Base-by-base conservation (phyloP, 768 basidiomycete species). In the Antrodiella citrinella region DNA sequence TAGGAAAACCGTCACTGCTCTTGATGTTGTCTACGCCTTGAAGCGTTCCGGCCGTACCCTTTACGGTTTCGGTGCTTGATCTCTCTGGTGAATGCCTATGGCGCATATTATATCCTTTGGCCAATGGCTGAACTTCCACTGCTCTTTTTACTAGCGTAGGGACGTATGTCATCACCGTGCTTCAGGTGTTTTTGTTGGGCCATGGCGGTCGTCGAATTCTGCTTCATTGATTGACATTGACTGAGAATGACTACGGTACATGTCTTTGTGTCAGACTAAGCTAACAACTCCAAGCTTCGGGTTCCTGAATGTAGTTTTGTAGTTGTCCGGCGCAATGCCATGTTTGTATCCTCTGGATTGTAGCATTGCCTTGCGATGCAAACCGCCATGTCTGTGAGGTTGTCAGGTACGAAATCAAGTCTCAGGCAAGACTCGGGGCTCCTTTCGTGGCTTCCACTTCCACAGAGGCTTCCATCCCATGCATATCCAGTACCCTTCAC, bases 401-500 rank as follows among this genome's bases (percentile, higher is more conserved):
- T n/a, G n/a, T n/a, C n/a, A n/a, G n/a, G n/a, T n/a, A n/a, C n/a
- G n/a, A n/a, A n/a, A n/a, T n/a, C n/a, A n/a, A n/a, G n/a, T n/a
- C n/a, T n/a, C n/a, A n/a, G n/a, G n/a, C n/a, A n/a, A n/a, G n/a
- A n/a, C n/a, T n/a, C n/a, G n/a, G n/a, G n/a, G n/a, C n/a, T n/a
- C n/a, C n/a, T n/a, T n/a, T n/a, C n/a, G n/a, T n/a, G n/a, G n/a
- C n/a, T n/a, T n/a, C n/a, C n/a, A n/a, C n/a, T n/a, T n/a, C n/a
- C n/a, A n/a, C 30, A 7, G n/a, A 9, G 41, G 41, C 20, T 71
- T 76, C 75, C 77, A 91, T 1, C 90, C 90, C 44, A 80, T 71
- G 62, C 93, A 96, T 7, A 96, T 70, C 71, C 84, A 94, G 65
- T 92, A 97, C 0, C 79, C 84, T 61, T 97, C 94, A 23, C 79